Evolutionary conservation across 1,284 basidiomycete species (phyloP), one percentile per base, ranked within the genome.

Genomic region (Cutaneotrichosporon sp.): DNA sequence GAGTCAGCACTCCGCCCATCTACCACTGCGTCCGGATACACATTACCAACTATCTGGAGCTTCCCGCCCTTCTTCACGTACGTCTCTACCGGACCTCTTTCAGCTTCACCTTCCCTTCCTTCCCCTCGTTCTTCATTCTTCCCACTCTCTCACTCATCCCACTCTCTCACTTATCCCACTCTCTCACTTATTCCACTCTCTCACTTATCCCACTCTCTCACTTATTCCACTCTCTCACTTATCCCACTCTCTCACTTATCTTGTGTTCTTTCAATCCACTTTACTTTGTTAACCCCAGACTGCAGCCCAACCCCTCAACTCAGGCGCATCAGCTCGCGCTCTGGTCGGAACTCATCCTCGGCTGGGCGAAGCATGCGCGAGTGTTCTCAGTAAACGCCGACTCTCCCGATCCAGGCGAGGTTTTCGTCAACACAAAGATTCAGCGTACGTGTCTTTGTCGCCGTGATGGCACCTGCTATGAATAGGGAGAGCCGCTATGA

Each of bases 41-140:
- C 61, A 25, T 76, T 67, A 44, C 79, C 79, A 0, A 66, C 77
- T 0, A 73, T 80, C 44, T 79, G 75, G 71, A 74, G 71, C n/a
- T 81, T 80, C 55, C 78, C 79, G 2, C 79, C 79, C 0, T 80
- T 81, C 71, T 81, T 78, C 67, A 80, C 79, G 61, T 74, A 25
- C 17, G 72, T 64, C 14, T 4, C 26, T 27, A 22, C 38, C 4
- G 12, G 3, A 16, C 32, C n/a, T 49, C 44, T n/a, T 6, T 10
- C 38, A 16, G 6, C n/a, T n/a, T n/a, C n/a, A n/a, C n/a, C n/a
- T n/a, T n/a, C n/a, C 4, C n/a, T 24, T 10, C 31, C 39, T 16
- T n/a, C 29, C 32, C 22, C 27, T 12, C n/a, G n/a, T n/a, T n/a
- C n/a, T n/a, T n/a, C n/a, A n/a, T n/a, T n/a, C n/a, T n/a, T 19